Evolutionary conservation across 208 protist genomes (phyloP).

Genomic region (Tritrichomonas musculus): DNA sequence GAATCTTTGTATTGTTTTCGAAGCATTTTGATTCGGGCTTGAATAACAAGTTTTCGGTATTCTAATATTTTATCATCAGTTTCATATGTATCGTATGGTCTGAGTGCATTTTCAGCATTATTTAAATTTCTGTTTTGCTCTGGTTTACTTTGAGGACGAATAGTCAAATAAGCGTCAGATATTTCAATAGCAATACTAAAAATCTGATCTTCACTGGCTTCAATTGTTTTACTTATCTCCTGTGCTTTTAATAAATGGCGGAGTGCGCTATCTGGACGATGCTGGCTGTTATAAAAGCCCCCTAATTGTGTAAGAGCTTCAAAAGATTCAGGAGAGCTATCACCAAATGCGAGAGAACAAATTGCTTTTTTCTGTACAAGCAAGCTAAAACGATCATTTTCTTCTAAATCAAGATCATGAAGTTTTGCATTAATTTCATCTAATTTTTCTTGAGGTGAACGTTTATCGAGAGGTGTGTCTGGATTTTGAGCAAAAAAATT

Average conservation of each 20-base stretch:
- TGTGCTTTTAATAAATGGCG: neutral
- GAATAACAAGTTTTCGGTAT: neutral
- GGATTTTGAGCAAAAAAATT: neutral
- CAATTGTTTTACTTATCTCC: neutral
- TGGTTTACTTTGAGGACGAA: neutral
- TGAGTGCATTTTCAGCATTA: neutral
- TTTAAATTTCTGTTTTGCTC: neutral
- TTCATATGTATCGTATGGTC: neutral
- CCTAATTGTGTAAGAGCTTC: neutral
- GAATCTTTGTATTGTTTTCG: neutral
- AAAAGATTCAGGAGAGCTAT: neutral
- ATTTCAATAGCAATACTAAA: neutral
- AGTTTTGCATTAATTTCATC: neutral
- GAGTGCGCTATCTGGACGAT: neutral
- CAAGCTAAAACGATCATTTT: neutral
- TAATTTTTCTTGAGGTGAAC: slow-evolving; percentile 24
- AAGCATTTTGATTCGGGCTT: neutral
- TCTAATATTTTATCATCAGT: neutral
- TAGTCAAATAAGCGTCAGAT: neutral
- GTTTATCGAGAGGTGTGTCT: neutral
- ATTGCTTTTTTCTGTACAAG: neutral
- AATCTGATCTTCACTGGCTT: neutral
- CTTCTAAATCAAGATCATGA: neutral
- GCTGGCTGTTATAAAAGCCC: neutral
- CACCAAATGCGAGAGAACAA: neutral